These are phyloP conservation scores for Typha latifolia DNA, from an alignment of 176 grass and related monocot species.

Conservation along the genomic window DNA sequence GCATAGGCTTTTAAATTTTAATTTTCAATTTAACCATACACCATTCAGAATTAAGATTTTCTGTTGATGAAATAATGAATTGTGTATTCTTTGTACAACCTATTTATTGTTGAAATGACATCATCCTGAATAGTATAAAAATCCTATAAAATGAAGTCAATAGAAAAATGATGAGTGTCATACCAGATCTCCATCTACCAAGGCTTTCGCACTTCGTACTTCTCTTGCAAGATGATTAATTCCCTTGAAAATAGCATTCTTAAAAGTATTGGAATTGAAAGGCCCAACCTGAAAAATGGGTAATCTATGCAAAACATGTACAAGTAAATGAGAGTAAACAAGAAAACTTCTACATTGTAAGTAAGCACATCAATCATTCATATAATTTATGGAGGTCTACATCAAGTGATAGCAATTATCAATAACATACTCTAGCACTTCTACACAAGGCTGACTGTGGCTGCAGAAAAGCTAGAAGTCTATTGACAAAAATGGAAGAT, in stretches of 20 bases:
- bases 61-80: not conserved
- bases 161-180: constrained; percentile 8
- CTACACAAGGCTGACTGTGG: too few species aligned
- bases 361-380: not conserved
- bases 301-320: constrained; percentile 33
- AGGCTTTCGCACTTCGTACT: constrained; percentile 64
- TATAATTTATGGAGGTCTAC: too few species aligned
- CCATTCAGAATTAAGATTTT: not conserved
- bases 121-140: too few species aligned
- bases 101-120: too few species aligned
- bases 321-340: not conserved
- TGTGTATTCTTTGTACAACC: too few species aligned
- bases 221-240: constrained; percentile 63
- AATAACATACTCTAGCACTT: too few species aligned
- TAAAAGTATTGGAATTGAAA: constrained; percentile 33
- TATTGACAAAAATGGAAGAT: too few species aligned
- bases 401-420: too few species aligned
- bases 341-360: not conserved
- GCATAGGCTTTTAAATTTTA: not conserved
- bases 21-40: not conserved
- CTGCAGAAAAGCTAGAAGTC: too few species aligned
- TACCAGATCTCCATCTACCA: constrained; percentile 69
- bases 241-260: constrained; percentile 54
- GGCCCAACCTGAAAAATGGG: constrained; percentile 37
- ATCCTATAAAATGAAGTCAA: not conserved